Evolutionary conservation across 805 yeast genomes (phyloP).

Genomic region (Torulaspora gathmanii): DNA sequence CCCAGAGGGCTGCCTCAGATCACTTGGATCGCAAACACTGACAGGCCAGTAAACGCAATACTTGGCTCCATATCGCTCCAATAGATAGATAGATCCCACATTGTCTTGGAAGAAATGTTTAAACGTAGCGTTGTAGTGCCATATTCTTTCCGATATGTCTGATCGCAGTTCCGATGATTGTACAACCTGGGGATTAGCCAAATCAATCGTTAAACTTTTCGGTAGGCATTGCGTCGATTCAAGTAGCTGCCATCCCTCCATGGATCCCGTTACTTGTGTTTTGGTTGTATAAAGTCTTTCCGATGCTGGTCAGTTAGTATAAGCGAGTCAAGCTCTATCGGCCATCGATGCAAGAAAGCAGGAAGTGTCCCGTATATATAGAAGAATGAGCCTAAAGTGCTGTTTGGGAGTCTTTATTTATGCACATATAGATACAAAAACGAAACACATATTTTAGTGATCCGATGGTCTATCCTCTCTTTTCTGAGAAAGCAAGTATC

Average conservation of each 20-base stretch:
- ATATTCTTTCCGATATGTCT: slow-evolving; percentile 1
- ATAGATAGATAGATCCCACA: slow-evolving; percentile 3
- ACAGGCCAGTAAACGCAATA: slow-evolving; percentile 21
- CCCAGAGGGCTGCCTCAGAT: slow-evolving; percentile 3
- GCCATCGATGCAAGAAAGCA: not conserved
- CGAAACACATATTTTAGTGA: too few relatives aligned
- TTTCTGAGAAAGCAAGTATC: too few relatives aligned
- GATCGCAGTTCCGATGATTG: slow-evolving; percentile 6
- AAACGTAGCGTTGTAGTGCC: not conserved
- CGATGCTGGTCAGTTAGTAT: not conserved
- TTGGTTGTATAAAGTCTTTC: not conserved
- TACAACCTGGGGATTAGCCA: slow-evolving; percentile 6
- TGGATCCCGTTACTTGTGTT: slow-evolving; percentile 1
- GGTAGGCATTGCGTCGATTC: slow-evolving; percentile 13
- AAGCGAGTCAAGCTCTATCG: not conserved
- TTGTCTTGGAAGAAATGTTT: slow-evolving; percentile 9
- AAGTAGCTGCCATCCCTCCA: slow-evolving; percentile 13
- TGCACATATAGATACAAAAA: not conserved
- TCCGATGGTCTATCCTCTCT: too few relatives aligned
- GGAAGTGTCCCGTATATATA: not conserved
- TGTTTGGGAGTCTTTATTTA: not conserved
- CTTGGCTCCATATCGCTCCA: slow-evolving; percentile 23
- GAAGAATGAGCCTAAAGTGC: not conserved
- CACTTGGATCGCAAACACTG: slow-evolving; percentile 3
- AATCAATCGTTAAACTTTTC: slow-evolving; percentile 7